phyloP scores from a whole-genome alignment of 495 filamentous ascomycete species.

The Aspergillus bertholletiae region DNA sequence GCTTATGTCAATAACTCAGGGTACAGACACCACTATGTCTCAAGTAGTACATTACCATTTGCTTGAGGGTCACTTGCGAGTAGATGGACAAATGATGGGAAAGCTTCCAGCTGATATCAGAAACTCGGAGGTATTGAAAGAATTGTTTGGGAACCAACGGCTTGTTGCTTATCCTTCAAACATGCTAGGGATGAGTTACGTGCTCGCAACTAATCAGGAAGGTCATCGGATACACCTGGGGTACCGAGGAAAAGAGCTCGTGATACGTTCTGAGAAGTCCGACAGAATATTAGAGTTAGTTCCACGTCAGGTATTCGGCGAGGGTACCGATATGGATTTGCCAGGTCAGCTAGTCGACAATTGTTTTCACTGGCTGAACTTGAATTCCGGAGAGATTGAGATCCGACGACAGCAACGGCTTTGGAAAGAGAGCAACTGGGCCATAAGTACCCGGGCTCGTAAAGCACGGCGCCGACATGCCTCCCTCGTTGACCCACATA shows the following conservation, averaged over 20 bases:
- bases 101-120: constrained; percentile 48
- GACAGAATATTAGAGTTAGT: constrained; percentile 40
- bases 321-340: constrained; percentile 26
- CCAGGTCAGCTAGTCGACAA: constrained; percentile 43
- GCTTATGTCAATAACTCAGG: constrained; percentile 18
- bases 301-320: constrained; percentile 33
- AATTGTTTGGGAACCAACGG: constrained; percentile 40
- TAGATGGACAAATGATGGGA: constrained; percentile 49
- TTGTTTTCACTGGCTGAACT: constrained; percentile 58
- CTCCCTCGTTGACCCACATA: constrained; percentile 31
- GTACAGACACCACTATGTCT: constrained; percentile 1
- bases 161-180: constrained; percentile 41
- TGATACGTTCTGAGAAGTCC: constrained; percentile 15
- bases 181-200: constrained; percentile 43
- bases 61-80: constrained; percentile 52
- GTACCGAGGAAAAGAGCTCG: constrained; percentile 21
- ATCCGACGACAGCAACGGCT: constrained; percentile 30
- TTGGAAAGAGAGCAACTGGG: constrained; percentile 27
- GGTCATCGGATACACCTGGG: constrained; percentile 40
- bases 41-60: constrained; percentile 48
- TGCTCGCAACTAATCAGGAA: constrained; percentile 21
- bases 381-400: constrained; percentile 40
- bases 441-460: constrained; percentile 19
- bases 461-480: constrained; percentile 15
- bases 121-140: constrained; percentile 32